phyloP scores from a whole-genome alignment of 352 stramenopile species.

The Globisporangium paroecandrum region DNA sequence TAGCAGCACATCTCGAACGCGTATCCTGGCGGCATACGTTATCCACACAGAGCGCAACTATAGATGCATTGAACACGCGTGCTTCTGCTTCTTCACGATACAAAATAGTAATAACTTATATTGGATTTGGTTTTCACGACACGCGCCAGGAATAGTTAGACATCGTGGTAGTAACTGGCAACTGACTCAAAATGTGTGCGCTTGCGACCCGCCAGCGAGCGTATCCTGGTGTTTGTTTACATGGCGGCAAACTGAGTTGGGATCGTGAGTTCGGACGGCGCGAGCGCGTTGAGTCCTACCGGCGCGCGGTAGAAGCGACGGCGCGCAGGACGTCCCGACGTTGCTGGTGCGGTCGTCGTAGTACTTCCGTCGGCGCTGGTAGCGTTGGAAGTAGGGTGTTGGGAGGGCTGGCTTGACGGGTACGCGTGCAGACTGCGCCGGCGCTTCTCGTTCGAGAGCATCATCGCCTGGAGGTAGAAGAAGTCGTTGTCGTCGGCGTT shows the following conservation, averaged over 20 bases:
- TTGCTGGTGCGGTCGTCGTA: slow-evolving; percentile 16
- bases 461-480: slow-evolving; percentile 32
- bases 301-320: slow-evolving; percentile 56
- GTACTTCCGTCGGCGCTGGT: slow-evolving; percentile 1
- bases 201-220: not conserved
- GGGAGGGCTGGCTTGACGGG: slow-evolving; percentile 5
- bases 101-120: slow-evolving; percentile 15
- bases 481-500: slow-evolving; percentile 34
- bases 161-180: not conserved
- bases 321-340: slow-evolving; percentile 26
- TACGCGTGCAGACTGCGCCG: slow-evolving; percentile 25
- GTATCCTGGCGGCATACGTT: not conserved
- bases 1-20: not conserved
- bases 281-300: slow-evolving; percentile 22
- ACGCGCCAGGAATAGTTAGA: not conserved
- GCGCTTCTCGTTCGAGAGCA: slow-evolving; percentile 28
- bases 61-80: not conserved
- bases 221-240: not conserved
- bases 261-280: slow-evolving; percentile 12
- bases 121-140: slow-evolving; percentile 2
- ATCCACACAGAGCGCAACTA: not conserved
- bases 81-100: slow-evolving; percentile 20
- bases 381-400: not conserved
- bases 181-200: not conserved
- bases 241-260: not conserved